Percentiles rank a stretch among this genome's conserved stretches.
Conservation (phyloP, 495 filamentous ascomycete genomes). For the Evansstolkia leycettana region DNA sequence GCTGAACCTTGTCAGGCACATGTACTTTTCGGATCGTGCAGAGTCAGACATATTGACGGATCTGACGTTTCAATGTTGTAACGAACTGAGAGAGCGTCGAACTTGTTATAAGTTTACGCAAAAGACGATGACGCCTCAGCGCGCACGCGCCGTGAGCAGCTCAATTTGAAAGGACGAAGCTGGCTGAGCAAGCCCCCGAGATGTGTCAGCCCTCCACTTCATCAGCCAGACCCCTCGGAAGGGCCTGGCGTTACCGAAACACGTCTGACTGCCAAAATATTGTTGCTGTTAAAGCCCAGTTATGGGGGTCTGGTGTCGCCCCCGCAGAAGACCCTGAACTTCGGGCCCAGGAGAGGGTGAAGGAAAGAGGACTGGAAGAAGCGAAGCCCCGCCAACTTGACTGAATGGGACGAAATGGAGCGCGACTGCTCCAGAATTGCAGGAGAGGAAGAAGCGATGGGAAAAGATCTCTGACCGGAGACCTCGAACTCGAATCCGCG, state of each 20-base stretch:
- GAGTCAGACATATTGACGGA: conserved; percentile 46
- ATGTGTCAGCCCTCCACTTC: conserved; percentile 20
- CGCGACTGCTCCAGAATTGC: conserved; percentile 26
- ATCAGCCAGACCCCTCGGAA: conserved; percentile 35
- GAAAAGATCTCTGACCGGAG: conserved; percentile 5
- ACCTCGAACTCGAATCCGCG: neutral
- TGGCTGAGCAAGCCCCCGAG: neutral
- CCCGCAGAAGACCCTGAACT: conserved; percentile 84
- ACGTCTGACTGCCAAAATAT: conserved; percentile 29
- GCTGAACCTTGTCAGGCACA: conserved; percentile 47
- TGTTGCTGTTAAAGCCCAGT: conserved; percentile 41
- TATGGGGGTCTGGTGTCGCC: conserved; percentile 97
- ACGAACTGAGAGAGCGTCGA: neutral
- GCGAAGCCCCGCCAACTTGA: conserved; percentile 96
- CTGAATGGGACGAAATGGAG: conserved; percentile 36
- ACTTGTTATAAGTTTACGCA: neutral
- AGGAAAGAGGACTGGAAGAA: conserved; percentile 65
- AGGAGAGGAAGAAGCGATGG: conserved; percentile 6
- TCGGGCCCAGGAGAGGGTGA: conserved; percentile 87
- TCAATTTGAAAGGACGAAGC: neutral
- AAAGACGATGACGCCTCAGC: neutral
- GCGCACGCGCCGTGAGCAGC: no score
- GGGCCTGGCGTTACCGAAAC: conserved; percentile 35
- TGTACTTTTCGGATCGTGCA: conserved; percentile 45
- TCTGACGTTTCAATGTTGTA: neutral